Evolutionary conservation across 768 basidiomycete genomes (phyloP).

Genomic region (Asterophora lycoperdoides): DNA sequence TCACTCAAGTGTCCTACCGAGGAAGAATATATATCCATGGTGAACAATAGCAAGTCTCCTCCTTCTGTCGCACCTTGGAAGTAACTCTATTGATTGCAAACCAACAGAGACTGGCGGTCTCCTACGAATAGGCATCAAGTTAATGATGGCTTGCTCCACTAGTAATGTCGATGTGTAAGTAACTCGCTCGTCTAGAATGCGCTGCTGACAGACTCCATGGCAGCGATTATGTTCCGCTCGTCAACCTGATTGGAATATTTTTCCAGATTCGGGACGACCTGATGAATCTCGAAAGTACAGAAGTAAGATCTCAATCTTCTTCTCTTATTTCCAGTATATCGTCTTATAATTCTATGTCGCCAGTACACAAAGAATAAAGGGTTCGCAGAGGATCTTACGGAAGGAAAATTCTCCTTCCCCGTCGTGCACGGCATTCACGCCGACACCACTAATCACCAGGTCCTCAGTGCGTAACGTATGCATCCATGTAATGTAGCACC

Average conservation of each 20-base stretch:
- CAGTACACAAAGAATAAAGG: slow-evolving; percentile 84
- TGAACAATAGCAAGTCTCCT: slow-evolving; percentile 75
- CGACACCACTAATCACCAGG: slow-evolving; percentile 68
- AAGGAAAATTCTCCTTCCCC: slow-evolving; percentile 98
- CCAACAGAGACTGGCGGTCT: slow-evolving; percentile 87
- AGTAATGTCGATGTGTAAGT: slow-evolving; percentile 56
- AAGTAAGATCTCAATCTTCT: slow-evolving; percentile 44
- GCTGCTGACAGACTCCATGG: background rate
- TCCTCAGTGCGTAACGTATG: slow-evolving; percentile 66
- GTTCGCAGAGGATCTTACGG: slow-evolving; percentile 90
- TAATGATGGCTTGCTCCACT: slow-evolving; percentile 91
- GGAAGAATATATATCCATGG: slow-evolving; percentile 93
- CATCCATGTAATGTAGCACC: background rate
- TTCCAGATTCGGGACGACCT: slow-evolving; percentile 98
- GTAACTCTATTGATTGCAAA: background rate
- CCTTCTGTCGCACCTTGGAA: background rate
- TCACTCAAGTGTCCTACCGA: slow-evolving; percentile 88
- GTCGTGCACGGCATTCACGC: slow-evolving; percentile 86
- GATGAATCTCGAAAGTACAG: slow-evolving; percentile 86
- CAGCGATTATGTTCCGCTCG: slow-evolving; percentile 88
- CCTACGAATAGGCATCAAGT: slow-evolving; percentile 85
- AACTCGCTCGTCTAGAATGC: background rate
- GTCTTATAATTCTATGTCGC: background rate
- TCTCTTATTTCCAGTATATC: background rate
- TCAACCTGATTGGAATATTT: slow-evolving; percentile 91